phyloP scores from a whole-genome alignment of 495 filamentous ascomycete species.

The Aspergillus bertholletiae region DNA sequence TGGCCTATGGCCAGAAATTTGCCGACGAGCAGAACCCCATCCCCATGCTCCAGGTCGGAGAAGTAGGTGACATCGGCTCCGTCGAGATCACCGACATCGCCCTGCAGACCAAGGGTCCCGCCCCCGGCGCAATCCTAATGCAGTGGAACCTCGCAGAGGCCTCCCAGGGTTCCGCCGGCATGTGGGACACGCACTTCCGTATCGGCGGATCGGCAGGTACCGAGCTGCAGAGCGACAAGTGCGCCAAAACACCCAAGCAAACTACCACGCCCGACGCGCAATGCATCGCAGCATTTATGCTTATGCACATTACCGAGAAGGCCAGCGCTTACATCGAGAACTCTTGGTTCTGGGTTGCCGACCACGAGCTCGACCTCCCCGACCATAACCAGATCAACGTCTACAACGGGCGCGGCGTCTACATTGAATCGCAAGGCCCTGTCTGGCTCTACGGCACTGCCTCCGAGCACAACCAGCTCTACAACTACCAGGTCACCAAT shows the following conservation, averaged over 20 bases:
- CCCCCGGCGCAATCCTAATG: conserved; percentile 83
- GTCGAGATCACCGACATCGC: conserved; percentile 82
- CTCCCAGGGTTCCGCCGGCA: conserved; percentile 64
- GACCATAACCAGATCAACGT: conserved; percentile 84
- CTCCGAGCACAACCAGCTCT: conserved; percentile 85
- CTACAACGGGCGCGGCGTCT: conserved; percentile 84
- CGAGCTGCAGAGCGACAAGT: conserved; percentile 70
- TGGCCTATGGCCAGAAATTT: conserved; percentile 75
- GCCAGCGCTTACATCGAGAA: conserved; percentile 84
- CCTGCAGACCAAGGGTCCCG: conserved; percentile 57
- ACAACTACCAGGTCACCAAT: conserved; percentile 82
- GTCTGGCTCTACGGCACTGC: conserved; percentile 72
- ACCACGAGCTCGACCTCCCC: conserved; percentile 80
- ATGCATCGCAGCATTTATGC: conserved; percentile 75
- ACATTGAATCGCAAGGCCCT: conserved; percentile 61
- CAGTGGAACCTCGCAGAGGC: conserved; percentile 81
- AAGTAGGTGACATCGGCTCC: conserved; percentile 69
- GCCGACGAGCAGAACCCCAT: conserved; percentile 64
- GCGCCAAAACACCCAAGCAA: conserved; percentile 57
- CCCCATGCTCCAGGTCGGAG: conserved; percentile 65
- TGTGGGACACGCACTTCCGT: conserved; percentile 94
- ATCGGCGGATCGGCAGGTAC: conserved; percentile 80
- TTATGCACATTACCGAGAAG: conserved; percentile 71
- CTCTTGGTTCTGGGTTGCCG: conserved; percentile 92
- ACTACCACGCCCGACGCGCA: conserved; percentile 49